These are phyloP conservation scores for Beauveria asiatica DNA, from an alignment of 2,329 filamentous ascomycete species.

Conservation along the genomic window DNA sequence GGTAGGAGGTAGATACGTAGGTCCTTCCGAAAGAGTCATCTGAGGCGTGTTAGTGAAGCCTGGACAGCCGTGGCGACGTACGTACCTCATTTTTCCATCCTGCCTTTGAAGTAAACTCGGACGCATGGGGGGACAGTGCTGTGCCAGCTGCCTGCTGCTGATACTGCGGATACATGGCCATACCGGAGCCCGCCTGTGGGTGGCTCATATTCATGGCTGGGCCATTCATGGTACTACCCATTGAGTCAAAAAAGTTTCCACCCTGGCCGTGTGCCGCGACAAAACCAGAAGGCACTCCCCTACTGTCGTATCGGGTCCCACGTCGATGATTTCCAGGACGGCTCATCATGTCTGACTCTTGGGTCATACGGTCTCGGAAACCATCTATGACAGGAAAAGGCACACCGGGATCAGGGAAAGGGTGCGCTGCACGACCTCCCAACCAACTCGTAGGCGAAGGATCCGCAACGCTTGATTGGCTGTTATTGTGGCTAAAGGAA, in stretches of 20 bases:
- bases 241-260: slow-evolving; percentile 27
- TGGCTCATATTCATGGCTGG: slow-evolving; percentile 26
- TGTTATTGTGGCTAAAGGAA: slow-evolving; percentile 27
- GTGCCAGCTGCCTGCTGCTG: slow-evolving; percentile 53
- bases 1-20: slow-evolving; percentile 75
- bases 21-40: slow-evolving; percentile 45
- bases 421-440: slow-evolving; percentile 30
- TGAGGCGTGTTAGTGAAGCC: slow-evolving; percentile 21
- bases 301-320: slow-evolving; percentile 37
- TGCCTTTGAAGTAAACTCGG: slow-evolving; percentile 57
- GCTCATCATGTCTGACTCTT: slow-evolving; percentile 40
- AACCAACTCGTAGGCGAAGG: slow-evolving; percentile 36
- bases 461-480: slow-evolving; percentile 28
- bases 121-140: slow-evolving; percentile 62
- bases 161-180: slow-evolving; percentile 39
- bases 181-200: slow-evolving; percentile 28
- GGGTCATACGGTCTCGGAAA: slow-evolving; percentile 39
- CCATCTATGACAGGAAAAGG: slow-evolving; percentile 30
- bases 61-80: not conserved
- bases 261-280: slow-evolving; percentile 26
- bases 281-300: slow-evolving; percentile 29
- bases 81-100: slow-evolving; percentile 50
- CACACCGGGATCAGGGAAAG: slow-evolving; percentile 32
- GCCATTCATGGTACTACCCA: slow-evolving; percentile 27
- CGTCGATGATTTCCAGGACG: slow-evolving; percentile 36